Percentiles rank a stretch among this genome's conserved stretches.
phyloP scores from a whole-genome alignment of 2,329 filamentous ascomycete species.

The Macrophomina tecta region DNA sequence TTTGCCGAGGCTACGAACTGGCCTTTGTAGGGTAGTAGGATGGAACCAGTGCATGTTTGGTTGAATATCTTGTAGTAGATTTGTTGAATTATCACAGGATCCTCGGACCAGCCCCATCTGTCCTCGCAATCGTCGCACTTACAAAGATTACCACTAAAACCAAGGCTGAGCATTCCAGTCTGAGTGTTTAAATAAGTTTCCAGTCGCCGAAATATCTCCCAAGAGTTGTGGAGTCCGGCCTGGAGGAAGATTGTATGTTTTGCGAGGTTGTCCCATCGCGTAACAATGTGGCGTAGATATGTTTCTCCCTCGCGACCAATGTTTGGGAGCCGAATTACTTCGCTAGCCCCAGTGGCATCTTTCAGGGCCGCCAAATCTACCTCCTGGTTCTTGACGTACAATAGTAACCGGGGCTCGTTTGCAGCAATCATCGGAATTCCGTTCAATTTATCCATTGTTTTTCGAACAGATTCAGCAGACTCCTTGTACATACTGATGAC shows the following conservation, averaged over 20 bases:
- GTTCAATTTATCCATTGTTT: slow-evolving; percentile 27
- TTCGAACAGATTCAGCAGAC: slow-evolving; percentile 34
- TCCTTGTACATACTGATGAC: slow-evolving; percentile 49
- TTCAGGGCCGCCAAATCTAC: slow-evolving; percentile 32
- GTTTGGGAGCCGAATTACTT: slow-evolving; percentile 43
- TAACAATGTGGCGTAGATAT: slow-evolving; percentile 55
- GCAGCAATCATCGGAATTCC: too few relatives aligned
- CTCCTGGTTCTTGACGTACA: slow-evolving; percentile 41
- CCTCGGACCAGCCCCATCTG: slow-evolving; percentile 33
- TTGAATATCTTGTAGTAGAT: too few relatives aligned
- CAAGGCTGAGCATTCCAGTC: slow-evolving; percentile 55
- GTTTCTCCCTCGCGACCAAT: slow-evolving; percentile 54
- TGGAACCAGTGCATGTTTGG: slow-evolving; percentile 24
- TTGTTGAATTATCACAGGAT: background rate
- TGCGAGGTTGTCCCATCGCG: slow-evolving; percentile 51
- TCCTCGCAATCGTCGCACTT: slow-evolving; percentile 50
- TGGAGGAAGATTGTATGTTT: slow-evolving; percentile 57
- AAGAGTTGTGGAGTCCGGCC: slow-evolving; percentile 48
- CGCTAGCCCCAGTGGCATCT: slow-evolving; percentile 34
- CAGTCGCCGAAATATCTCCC: slow-evolving; percentile 38
- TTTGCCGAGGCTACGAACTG: slow-evolving; percentile 54
- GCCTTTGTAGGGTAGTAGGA: slow-evolving; percentile 52
- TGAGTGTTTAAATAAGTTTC: slow-evolving; percentile 45
- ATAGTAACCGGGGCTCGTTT: slow-evolving; percentile 34
- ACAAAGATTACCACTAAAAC: slow-evolving; percentile 45